A percentile compares a stretch with the other conserved stretches of the same genome.
These are phyloP conservation scores for Mycena albidolilacea DNA, from an alignment of 768 basidiomycete species.

Conservation along the genomic window DNA sequence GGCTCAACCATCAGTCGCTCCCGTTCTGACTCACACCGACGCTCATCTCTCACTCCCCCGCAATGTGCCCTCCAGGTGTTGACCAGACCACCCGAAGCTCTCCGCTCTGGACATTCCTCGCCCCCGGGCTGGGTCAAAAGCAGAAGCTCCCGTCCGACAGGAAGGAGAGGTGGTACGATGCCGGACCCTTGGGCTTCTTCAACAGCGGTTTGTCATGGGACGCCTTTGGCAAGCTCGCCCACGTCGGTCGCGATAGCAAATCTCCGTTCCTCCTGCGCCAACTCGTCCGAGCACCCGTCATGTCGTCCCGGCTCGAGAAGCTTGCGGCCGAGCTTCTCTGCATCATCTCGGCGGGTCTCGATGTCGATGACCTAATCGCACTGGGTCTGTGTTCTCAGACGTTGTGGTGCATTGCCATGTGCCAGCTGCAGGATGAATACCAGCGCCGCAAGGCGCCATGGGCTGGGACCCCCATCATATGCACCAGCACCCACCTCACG, in stretches of 20 bases:
- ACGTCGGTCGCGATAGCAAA: not conserved
- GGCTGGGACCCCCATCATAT: conserved; percentile 1
- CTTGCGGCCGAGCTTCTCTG: not conserved
- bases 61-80: not conserved
- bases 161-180: not conserved
- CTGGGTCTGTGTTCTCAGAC: not conserved
- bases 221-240: conserved; percentile 6
- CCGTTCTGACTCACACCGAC: too few species aligned
- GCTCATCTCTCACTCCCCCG: not conserved
- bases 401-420: conserved; percentile 1
- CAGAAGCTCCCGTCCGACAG: not conserved
- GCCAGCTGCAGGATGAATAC: not conserved
- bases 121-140: not conserved
- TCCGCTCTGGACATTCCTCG: conserved; percentile 2
- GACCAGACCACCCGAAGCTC: not conserved
- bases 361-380: conserved; percentile 1
- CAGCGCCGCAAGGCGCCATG: not conserved
- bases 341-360: not conserved
- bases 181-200: conserved; percentile 1
- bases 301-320: not conserved
- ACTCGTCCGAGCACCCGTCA: not conserved
- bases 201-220: not conserved
- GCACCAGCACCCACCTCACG: conserved; percentile 2
- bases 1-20: too few species aligned
- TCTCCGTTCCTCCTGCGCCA: not conserved